phyloP scores from a whole-genome alignment of 257 asterid genomes.

The Solanum appendiculatum region DNA sequence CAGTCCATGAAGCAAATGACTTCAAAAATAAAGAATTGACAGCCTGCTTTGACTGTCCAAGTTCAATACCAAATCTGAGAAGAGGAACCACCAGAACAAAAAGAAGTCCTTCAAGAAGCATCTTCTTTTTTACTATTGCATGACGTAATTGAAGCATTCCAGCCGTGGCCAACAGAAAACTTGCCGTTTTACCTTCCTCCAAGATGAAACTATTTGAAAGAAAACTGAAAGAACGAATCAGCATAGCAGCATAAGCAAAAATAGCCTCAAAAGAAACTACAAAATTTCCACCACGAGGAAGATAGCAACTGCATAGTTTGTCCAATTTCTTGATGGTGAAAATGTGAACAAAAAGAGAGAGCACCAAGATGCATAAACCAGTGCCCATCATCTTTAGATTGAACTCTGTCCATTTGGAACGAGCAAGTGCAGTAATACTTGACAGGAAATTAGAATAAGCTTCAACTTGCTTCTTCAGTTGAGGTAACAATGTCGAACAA shows the following conservation, averaged over 20 bases:
- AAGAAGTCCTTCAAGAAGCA: conserved; percentile 12
- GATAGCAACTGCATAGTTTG: conserved; percentile 14
- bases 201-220: conserved; percentile 89
- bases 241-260: background rate
- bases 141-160: conserved; percentile 59
- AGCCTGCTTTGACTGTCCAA: background rate
- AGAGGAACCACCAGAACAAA: background rate
- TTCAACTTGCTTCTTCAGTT: conserved; percentile 43
- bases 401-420: conserved; percentile 97
- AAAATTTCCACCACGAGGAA: background rate
- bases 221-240: conserved; percentile 35
- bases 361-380: conserved; percentile 67
- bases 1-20: conserved; percentile 41
- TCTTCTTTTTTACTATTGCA: conserved; percentile 46
- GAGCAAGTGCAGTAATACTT: conserved; percentile 79
- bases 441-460: conserved; percentile 62
- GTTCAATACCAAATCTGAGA: background rate
- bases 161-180: conserved; percentile 88
- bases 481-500: conserved; percentile 25
- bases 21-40: conserved; percentile 19
- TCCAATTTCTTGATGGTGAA: conserved; percentile 52
- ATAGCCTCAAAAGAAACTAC: background rate
- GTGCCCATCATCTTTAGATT: conserved; percentile 72
- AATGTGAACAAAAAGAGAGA: conserved; percentile 50
- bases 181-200: conserved; percentile 94